Conservation (phyloP, 495 filamentous ascomycete species). For the Chaetomium cochliodes region DNA sequence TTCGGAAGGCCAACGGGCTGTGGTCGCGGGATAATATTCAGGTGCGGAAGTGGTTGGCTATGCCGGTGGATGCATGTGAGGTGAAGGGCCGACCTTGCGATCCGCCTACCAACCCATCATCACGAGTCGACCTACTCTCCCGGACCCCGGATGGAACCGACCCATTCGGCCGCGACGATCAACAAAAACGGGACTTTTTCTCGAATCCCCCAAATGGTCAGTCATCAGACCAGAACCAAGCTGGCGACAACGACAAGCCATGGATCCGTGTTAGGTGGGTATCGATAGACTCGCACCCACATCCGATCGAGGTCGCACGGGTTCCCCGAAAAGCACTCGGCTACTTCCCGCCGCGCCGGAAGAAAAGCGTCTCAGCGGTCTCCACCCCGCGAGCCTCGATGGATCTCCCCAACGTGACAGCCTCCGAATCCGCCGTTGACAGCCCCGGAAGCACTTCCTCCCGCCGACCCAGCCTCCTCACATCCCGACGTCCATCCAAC, state of each 20-base stretch:
- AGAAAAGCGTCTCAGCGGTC: conserved; percentile 64
- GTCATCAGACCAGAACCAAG: conserved; percentile 26
- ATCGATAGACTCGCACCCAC: conserved; percentile 62
- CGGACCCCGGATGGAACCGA: conserved; percentile 42
- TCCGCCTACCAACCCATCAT: conserved; percentile 34
- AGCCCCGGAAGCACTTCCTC: conserved; percentile 41
- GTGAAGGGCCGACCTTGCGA: conserved; percentile 70
- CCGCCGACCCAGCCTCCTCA: conserved; percentile 43
- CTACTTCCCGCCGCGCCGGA: conserved; percentile 86
- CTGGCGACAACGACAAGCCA: conserved; percentile 47
- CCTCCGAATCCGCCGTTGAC: conserved; percentile 35
- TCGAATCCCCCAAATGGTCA: conserved; percentile 33
- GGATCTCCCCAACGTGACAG: conserved; percentile 51
- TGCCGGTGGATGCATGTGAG: conserved; percentile 88
- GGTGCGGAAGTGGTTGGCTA: conserved; percentile 70
- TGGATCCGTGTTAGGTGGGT: conserved; percentile 92
- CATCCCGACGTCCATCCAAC: conserved; percentile 16
- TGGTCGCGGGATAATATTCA: conserved; percentile 93
- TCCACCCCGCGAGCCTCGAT: conserved; percentile 63
- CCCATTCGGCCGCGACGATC: conserved; percentile 27
- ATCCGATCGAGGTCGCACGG: conserved; percentile 80
- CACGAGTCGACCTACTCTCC: conserved; percentile 48
- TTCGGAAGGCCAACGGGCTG: conserved; percentile 84
- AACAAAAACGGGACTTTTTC: conserved; percentile 40
- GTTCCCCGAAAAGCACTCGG: conserved; percentile 78